Evolutionary conservation across 495 filamentous ascomycete genomes (phyloP), one percentile per base, ranked within the genome.

Genomic region (Hyaloscypha finlandica): DNA sequence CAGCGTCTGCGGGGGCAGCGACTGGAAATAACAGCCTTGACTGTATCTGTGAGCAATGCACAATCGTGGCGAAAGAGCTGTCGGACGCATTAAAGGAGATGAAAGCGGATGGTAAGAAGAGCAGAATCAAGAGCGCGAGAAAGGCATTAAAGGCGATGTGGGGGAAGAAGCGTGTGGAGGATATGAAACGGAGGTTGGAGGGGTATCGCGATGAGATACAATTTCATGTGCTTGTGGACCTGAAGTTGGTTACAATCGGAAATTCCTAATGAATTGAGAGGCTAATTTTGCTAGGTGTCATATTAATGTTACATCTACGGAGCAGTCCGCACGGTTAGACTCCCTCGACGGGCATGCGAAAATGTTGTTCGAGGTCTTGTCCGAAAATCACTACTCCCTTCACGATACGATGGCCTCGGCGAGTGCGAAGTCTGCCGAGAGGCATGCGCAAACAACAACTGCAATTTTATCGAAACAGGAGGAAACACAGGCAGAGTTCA

Each of bases 61-160:
- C 30, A 8, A 32, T 29, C 22, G 53, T 56, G 30, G 53, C 53
- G 22, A 56, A 56, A 6, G 53, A 56, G 53, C 30, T 56, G 53
- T 32, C 30, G 53, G 30, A 32, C 30, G 53, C 53, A 32, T 56
- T 56, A 8, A 56, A 32, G 22, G 53, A 14, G 53, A 29, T 56
- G 22, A 29, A 32, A 29, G 53, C 30, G 22, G 22, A 56, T 56
- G 53, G 42, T 48, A 48, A 56, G 53, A 56, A 56, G 53, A 56
- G 53, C 30, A 56, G 30, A 32, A 29, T 29, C 22, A 56, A 56
- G 30, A 56, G 53, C 30, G 4, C 22, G 30, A 56, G 42, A 48
- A 48, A 48, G 42, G 42, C 42, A 48, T 48, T 48, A 48, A 48
- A 48, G 42, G 42, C 42, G 42, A 48, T 48, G 16, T 48, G 42